Conservation (phyloP, 768 basidiomycete genomes). For the Boletus pseudo-olivaceus region DNA sequence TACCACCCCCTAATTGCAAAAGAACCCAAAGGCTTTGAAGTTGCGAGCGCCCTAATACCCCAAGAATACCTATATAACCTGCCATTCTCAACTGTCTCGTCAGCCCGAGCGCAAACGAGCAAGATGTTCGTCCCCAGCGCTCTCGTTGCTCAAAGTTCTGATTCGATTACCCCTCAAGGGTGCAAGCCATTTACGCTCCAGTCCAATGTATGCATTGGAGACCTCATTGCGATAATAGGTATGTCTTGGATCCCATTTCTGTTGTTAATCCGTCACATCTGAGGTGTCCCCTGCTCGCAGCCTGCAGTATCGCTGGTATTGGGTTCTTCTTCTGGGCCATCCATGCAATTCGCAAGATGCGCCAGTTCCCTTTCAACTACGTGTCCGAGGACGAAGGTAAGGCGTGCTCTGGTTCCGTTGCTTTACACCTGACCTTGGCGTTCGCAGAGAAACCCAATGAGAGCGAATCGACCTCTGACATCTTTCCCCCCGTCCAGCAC, state of each 20-base stretch:
- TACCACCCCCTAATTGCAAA: background rate
- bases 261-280: background rate
- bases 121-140: slow-evolving; percentile 1
- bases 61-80: background rate
- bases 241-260: background rate
- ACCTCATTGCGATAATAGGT: slow-evolving; percentile 24
- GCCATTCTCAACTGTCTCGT: background rate
- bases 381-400: background rate
- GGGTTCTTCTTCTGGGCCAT: slow-evolving; percentile 21
- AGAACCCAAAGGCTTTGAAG: background rate
- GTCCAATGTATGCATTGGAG: slow-evolving; percentile 20
- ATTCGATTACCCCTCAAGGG: background rate
- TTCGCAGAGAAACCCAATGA: background rate
- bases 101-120: background rate
- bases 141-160: background rate
- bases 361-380: slow-evolving; percentile 7
- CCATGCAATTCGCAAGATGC: slow-evolving; percentile 21
- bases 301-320: slow-evolving; percentile 16
- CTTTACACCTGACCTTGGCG: background rate
- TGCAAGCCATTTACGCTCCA: slow-evolving; percentile 13
- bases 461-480: background rate
- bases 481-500: background rate
- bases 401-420: background rate
- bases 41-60: background rate
- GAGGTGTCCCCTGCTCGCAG: background rate